Evolutionary conservation across 306 rosid species (phyloP), one percentile per base, ranked within the genome.

Genomic region (Begonia loranthoides): DNA sequence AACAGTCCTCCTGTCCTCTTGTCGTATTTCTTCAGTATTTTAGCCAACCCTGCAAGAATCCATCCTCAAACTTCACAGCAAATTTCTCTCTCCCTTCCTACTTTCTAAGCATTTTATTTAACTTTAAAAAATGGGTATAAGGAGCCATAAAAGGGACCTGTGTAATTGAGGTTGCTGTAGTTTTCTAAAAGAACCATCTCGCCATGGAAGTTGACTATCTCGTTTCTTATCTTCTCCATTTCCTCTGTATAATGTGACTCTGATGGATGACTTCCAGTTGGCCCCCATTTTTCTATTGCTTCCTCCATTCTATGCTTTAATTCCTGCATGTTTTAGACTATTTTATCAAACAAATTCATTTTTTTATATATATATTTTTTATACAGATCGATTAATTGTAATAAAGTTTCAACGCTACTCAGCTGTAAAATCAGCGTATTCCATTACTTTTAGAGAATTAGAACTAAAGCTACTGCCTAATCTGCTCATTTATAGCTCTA

Each of bases 151-250:
- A 28, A 28, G 4, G 36, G 36, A 85, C 97, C 95, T 70, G 90
- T 85, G 68, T 82, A 89, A 60, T 89, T 89, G 65, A 89, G 58
- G 55, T 72, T 89, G 85, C 94, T 89, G 66, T 89, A 89, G 58
- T 85, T 85, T 12, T 75, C 70, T 52, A 89, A 34, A 19, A 89
- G 94, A 55, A 89, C 97, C 95, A 89, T 89, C 73, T 82, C 92
- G 17, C 94, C 95, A 10, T 89, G 97, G 58, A 89, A 85, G 72
- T 89, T 90, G 75, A 89, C 95, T 17, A 89, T 79, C 34, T 70
- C 74, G 63, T 74, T 80, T 66, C 90, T 76, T 58, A 82, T 76
- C 65, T 82, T 82, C 16, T 60, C 74, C 81, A 80, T 79, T 57
- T 76, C 87, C 3, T 72, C 79, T 33, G 62, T 72, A 38, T 72